Evolutionary conservation across 331 rosid species (phyloP).

Genomic region (Erythrophleum ivorense): DNA sequence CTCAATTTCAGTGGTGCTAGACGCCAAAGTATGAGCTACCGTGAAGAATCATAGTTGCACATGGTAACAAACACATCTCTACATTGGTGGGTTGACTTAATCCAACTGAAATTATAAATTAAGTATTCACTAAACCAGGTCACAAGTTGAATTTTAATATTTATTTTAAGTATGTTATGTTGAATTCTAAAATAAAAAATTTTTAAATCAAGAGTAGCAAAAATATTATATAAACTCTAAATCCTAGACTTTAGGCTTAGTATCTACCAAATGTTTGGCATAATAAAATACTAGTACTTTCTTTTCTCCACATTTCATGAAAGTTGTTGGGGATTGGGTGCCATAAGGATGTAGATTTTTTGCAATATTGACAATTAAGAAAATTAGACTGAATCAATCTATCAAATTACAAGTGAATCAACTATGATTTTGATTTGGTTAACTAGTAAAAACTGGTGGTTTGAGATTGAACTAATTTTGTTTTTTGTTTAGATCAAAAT

Average conservation of each 20-base stretch:
- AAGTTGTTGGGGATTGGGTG: no score
- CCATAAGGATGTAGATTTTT: no score
- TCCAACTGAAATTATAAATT: slow-evolving; percentile 24
- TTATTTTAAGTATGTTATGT: not conserved
- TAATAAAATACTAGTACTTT: not conserved
- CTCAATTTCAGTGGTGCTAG: not conserved
- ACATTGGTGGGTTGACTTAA: slow-evolving; percentile 42
- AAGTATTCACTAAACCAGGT: not conserved
- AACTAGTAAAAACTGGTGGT: no score
- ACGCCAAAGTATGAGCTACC: slow-evolving; percentile 9
- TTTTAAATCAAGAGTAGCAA: not conserved
- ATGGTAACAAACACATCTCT: slow-evolving; percentile 31
- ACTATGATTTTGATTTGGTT: no score
- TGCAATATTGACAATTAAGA: no score
- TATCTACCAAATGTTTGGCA: slow-evolving; percentile 13
- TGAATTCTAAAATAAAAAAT: not conserved
- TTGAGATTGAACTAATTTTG: no score
- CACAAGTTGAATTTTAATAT: not conserved
- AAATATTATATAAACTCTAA: not conserved
- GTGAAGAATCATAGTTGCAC: slow-evolving; percentile 33
- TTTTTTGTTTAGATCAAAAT: no score
- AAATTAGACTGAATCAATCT: no score
- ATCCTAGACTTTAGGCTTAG: not conserved
- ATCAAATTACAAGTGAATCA: no score
- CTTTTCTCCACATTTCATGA: not conserved